Percentiles rank a stretch among this genome's conserved stretches.
Evolutionary conservation across 2,329 filamentous ascomycete species (phyloP).

Genomic region (Blastomyces parvus): DNA sequence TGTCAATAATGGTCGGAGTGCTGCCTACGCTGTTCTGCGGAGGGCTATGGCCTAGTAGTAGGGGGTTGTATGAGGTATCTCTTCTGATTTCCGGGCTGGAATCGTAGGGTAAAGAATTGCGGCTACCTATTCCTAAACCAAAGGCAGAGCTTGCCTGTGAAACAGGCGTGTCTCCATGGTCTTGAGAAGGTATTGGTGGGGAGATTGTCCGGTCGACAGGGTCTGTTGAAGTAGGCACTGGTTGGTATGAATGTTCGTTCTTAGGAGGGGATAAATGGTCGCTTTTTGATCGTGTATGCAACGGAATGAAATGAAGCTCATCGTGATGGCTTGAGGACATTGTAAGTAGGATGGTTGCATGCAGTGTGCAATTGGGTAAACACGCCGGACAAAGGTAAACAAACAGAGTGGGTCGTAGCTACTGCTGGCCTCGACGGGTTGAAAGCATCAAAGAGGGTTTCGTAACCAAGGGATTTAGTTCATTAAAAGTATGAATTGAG

Average conservation of each 20-base stretch:
- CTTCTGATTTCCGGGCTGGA: conserved; percentile 4
- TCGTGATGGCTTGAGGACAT: neutral
- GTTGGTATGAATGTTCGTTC: neutral
- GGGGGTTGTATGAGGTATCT: neutral
- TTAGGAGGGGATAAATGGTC: neutral
- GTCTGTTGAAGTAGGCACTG: neutral
- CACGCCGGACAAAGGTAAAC: neutral
- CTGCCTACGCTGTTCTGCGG: neutral
- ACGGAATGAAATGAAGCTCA: conserved; percentile 1
- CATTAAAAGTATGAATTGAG: neutral
- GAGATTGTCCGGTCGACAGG: neutral
- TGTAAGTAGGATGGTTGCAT: neutral
- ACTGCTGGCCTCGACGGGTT: neutral
- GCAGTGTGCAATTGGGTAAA: no score
- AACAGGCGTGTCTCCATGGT: neutral
- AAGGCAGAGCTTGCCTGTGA: neutral
- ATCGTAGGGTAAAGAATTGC: neutral
- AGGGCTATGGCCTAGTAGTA: neutral
- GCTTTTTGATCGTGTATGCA: neutral
- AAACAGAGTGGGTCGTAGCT: neutral
- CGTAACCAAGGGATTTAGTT: neutral
- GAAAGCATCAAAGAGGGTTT: neutral
- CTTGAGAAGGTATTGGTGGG: neutral
- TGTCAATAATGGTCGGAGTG: neutral
- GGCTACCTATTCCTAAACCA: conserved; percentile 5